Conservation (phyloP, 2,329 filamentous ascomycete genomes). For the Cladosporium sp. region DNA sequence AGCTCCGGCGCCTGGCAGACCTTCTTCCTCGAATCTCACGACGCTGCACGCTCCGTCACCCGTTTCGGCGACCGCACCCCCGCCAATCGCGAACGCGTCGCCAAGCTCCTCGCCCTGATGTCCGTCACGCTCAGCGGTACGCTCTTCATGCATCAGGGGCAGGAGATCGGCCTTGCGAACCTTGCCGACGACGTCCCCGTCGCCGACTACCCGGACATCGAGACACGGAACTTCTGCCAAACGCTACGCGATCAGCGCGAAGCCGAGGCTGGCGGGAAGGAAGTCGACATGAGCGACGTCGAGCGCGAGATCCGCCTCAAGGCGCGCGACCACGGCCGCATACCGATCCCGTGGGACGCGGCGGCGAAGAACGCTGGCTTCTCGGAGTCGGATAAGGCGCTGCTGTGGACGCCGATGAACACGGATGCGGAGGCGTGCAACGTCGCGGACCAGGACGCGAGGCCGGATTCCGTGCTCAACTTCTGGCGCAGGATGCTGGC, state of each 20-base stretch:
- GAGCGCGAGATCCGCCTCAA: conserved; percentile 50
- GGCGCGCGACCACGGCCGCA: conserved; percentile 62
- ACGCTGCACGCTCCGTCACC: conserved; percentile 53
- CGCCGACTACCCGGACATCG: conserved; percentile 43
- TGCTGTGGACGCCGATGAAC: conserved; percentile 20
- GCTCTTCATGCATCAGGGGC: conserved; percentile 58
- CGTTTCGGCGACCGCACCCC: conserved; percentile 47
- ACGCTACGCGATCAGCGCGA: conserved; percentile 31
- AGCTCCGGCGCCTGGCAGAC: conserved; percentile 55
- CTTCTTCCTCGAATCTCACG: conserved; percentile 59
- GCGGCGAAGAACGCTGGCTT: conserved; percentile 16
- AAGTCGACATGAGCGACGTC: conserved; percentile 32
- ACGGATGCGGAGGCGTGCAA: conserved; percentile 16
- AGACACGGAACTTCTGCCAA: conserved; percentile 45
- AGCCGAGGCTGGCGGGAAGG: background rate
- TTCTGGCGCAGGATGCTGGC: conserved; percentile 17
- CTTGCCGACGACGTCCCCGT: conserved; percentile 19
- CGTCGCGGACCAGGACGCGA: conserved; percentile 11
- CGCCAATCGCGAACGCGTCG: conserved; percentile 41
- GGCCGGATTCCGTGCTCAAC: conserved; percentile 11
- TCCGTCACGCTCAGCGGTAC: conserved; percentile 32
- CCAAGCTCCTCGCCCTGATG: conserved; percentile 46
- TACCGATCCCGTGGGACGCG: conserved; percentile 62
- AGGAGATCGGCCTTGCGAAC: conserved; percentile 60
- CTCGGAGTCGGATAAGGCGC: background rate